phyloP scores from a whole-genome alignment of 371 early-diverging fungal species.

The Vairimorpha ceranae region DNA sequence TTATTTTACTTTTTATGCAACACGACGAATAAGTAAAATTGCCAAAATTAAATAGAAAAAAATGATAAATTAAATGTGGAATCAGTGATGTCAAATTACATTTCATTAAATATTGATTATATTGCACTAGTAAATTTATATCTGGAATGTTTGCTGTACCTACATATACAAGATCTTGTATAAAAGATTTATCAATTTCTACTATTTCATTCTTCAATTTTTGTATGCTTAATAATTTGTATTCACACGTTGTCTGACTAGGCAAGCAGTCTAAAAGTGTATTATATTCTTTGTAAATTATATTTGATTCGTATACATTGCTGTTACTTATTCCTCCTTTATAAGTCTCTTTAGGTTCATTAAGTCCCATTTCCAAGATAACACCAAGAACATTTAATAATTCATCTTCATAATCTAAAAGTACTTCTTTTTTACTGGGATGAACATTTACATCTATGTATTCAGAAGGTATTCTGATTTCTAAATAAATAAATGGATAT shows the following conservation, averaged over 20 bases:
- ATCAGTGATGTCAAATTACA: slow-evolving; percentile 1
- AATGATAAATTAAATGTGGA: slow-evolving; percentile 18
- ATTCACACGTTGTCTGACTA: background rate
- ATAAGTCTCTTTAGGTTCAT: background rate
- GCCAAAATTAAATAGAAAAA: slow-evolving; percentile 29
- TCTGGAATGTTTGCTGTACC: slow-evolving; percentile 7
- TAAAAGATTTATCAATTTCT: slow-evolving; percentile 48
- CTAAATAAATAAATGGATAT: slow-evolving; percentile 81
- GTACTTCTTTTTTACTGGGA: slow-evolving; percentile 85
- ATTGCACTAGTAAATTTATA: slow-evolving; percentile 15
- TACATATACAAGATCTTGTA: slow-evolving; percentile 19
- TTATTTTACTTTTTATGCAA: background rate
- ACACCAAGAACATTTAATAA: slow-evolving; percentile 65
- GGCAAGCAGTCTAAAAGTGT: background rate
- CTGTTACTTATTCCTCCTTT: background rate
- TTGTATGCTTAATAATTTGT: slow-evolving; percentile 2
- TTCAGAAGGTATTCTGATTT: slow-evolving; percentile 70
- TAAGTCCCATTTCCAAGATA: background rate
- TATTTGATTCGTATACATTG: background rate
- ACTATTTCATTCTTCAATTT: slow-evolving; percentile 1
- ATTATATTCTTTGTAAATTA: background rate
- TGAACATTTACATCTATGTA: slow-evolving; percentile 94
- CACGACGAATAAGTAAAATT: slow-evolving; percentile 6
- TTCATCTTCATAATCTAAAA: slow-evolving; percentile 76
- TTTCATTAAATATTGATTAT: slow-evolving; percentile 16